Evolutionary conservation across 2,329 filamentous ascomycete species (phyloP).

Genomic region (Sporothrix curviconia): DNA sequence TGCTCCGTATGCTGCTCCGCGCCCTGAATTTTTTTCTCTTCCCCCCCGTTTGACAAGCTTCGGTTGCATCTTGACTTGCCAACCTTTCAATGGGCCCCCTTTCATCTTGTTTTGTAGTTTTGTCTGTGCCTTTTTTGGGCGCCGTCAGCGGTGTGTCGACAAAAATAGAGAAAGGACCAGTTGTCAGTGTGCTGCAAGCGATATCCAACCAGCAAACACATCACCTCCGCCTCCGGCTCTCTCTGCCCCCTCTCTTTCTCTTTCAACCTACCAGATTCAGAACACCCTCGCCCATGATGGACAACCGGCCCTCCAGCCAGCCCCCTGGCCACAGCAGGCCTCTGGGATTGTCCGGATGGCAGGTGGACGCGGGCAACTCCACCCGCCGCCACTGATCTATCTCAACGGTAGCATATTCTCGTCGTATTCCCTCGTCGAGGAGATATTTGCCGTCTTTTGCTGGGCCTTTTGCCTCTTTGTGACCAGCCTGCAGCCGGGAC

Average conservation of each 20-base stretch:
- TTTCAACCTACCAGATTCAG: neutral
- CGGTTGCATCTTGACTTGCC: neutral
- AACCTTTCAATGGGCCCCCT: neutral
- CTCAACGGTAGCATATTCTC: neutral
- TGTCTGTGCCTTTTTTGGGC: neutral
- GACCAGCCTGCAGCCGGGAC: no score
- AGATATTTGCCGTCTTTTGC: neutral
- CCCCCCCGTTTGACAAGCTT: neutral
- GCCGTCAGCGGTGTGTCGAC: neutral
- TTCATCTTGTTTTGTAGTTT: slow-evolving; percentile 10
- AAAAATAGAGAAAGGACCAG: slow-evolving; percentile 1
- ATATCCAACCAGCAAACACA: no score
- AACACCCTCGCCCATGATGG: neutral
- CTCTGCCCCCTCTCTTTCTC: no score
- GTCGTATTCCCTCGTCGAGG: neutral
- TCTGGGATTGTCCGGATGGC: neutral
- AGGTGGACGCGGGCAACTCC: slow-evolving; percentile 1
- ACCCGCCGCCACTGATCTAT: neutral
- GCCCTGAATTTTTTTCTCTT: no score
- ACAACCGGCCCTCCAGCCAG: neutral
- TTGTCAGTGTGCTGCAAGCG: neutral
- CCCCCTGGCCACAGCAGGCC: neutral
- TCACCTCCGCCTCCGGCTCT: no score
- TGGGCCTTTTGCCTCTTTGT: neutral
- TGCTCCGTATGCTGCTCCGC: no score